Conservation (phyloP, 306 rosid genomes). For the Acmispon strigosus region DNA sequence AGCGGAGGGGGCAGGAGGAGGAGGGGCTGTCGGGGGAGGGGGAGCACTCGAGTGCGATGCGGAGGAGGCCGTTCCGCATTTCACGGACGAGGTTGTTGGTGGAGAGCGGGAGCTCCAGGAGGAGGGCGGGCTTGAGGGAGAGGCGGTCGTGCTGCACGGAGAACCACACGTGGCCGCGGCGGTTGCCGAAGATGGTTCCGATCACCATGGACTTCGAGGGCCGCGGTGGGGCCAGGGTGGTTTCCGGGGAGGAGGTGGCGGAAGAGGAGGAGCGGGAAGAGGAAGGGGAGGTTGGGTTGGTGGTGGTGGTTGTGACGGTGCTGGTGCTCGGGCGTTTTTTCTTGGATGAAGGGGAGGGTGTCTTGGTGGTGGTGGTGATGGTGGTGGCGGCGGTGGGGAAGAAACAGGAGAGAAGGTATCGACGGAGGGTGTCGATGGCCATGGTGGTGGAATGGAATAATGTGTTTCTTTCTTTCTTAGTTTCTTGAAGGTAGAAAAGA, state of each 20-base stretch:
- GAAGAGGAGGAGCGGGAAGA: conserved; percentile 34
- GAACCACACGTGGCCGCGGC: conserved; percentile 84
- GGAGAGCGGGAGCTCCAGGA: conserved; percentile 65
- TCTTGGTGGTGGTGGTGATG: background rate
- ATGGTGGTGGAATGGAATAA: background rate
- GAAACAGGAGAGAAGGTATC: conserved; percentile 77
- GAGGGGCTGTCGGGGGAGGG: conserved; percentile 23
- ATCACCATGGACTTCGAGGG: conserved; percentile 72
- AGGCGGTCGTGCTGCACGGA: conserved; percentile 71
- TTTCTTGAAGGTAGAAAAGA: background rate
- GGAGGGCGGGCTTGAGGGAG: conserved; percentile 53
- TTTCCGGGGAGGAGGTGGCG: background rate
- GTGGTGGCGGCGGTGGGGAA: conserved; percentile 22
- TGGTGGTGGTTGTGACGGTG: conserved; percentile 23
- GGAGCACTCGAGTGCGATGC: conserved; percentile 67
- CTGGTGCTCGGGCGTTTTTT: conserved; percentile 68
- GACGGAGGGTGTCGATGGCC: conserved; percentile 82
- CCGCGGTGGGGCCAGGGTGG: conserved; percentile 29
- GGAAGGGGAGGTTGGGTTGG: background rate
- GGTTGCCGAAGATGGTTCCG: conserved; percentile 83
- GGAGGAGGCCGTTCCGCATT: conserved; percentile 74
- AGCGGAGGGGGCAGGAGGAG: conserved; percentile 47
- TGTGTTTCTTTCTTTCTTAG: background rate
- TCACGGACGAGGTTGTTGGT: conserved; percentile 75
- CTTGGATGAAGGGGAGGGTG: conserved; percentile 33